These are phyloP conservation scores for Neurospora terricola DNA, from an alignment of 495 filamentous ascomycete genomes.

Conservation along the genomic window DNA sequence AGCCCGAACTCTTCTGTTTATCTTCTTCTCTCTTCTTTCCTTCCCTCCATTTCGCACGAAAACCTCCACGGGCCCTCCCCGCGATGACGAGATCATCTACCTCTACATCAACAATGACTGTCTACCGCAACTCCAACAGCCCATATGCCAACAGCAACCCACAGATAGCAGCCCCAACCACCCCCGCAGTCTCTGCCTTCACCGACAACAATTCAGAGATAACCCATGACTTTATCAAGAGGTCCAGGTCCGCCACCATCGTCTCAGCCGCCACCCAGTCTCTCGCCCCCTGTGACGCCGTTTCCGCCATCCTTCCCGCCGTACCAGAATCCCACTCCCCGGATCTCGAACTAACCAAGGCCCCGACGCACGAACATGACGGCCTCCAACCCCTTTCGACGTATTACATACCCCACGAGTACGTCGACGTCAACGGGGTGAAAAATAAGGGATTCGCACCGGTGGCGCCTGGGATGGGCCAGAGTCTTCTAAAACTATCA, in stretches of 20 bases:
- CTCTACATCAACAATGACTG: not conserved
- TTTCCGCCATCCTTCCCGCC: not conserved
- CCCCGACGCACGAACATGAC: not conserved
- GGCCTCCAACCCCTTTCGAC: not conserved
- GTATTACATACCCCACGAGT: not conserved
- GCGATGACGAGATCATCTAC: not conserved
- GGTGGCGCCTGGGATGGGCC: not conserved
- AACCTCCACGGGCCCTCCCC: not conserved
- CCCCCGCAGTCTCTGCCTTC: not conserved
- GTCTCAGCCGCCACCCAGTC: not conserved
- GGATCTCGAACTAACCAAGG: not conserved
- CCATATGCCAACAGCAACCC: not conserved
- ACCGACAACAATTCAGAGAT: not conserved
- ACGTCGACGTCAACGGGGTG: not conserved
- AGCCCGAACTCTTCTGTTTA: not conserved
- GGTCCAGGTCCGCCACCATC: not conserved
- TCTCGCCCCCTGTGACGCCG: not conserved
- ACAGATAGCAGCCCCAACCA: not conserved
- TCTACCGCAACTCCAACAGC: not conserved
- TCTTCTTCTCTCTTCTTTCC: not conserved
- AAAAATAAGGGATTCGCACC: not conserved
- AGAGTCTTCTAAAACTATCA: not conserved
- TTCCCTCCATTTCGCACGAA: not conserved
- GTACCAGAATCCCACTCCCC: not conserved
- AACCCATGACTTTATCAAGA: not conserved